These are phyloP conservation scores for Mycena sp. DNA, from an alignment of 1,284 basidiomycete genomes.

Conservation along the genomic window DNA sequence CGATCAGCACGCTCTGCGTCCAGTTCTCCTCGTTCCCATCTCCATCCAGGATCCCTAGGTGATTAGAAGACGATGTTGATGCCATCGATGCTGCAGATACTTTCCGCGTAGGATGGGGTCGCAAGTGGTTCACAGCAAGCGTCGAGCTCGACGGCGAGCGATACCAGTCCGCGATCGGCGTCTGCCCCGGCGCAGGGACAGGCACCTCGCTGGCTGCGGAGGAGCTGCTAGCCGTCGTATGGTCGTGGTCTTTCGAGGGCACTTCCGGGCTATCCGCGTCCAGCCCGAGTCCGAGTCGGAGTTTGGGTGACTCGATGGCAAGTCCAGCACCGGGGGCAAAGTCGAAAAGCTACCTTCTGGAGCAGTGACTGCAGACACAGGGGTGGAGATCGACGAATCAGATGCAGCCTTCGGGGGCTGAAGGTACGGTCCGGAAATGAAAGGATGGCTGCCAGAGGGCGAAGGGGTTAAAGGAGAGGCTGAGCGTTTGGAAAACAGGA, in stretches of 20 bases:
- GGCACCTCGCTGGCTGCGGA: neutral
- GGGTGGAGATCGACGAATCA: slow-evolving; percentile 57
- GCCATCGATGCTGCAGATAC: slow-evolving; percentile 33
- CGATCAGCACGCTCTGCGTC: slow-evolving; percentile 67
- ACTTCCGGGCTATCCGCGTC: slow-evolving; percentile 40
- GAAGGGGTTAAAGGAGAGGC: slow-evolving; percentile 46
- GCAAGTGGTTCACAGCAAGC: slow-evolving; percentile 37
- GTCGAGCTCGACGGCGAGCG: slow-evolving; percentile 45
- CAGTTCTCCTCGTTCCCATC: slow-evolving; percentile 61
- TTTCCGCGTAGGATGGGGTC: slow-evolving; percentile 37
- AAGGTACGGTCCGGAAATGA: slow-evolving; percentile 45
- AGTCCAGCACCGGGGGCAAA: slow-evolving; percentile 59
- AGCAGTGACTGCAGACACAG: slow-evolving; percentile 54
- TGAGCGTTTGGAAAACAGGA: slow-evolving; percentile 62
- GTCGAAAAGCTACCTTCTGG: slow-evolving; percentile 50
- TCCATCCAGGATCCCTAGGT: slow-evolving; percentile 54
- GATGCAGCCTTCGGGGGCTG: slow-evolving; percentile 47
- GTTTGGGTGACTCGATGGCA: slow-evolving; percentile 58
- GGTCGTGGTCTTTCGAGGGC: neutral
- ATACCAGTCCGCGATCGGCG: slow-evolving; percentile 60
- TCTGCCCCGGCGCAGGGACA: slow-evolving; percentile 41
- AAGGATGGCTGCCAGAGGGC: slow-evolving; percentile 34
- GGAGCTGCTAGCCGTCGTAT: neutral
- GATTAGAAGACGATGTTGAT: slow-evolving; percentile 50
- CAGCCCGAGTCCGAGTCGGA: slow-evolving; percentile 52